phyloP scores from a whole-genome alignment of 768 basidiomycete genomes.

The Boletus pseudopeckii region DNA sequence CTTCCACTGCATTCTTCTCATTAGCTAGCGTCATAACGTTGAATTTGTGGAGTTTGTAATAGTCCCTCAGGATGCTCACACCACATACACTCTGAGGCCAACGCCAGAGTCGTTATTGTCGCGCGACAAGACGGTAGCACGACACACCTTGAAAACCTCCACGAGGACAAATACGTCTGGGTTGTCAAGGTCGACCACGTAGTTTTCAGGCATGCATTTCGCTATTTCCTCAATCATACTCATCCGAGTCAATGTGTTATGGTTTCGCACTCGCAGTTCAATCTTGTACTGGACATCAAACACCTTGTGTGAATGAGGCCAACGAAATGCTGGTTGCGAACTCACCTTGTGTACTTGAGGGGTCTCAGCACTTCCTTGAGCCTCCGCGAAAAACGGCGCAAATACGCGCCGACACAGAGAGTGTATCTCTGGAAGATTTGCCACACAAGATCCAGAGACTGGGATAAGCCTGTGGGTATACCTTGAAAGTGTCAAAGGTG shows the following conservation, averaged over 20 bases:
- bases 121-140: not conserved
- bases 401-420: slow-evolving; percentile 56
- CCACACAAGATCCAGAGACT: slow-evolving; percentile 61
- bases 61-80: slow-evolving; percentile 68
- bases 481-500: slow-evolving; percentile 35
- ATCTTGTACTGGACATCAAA: slow-evolving; percentile 65
- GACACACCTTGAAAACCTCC: slow-evolving; percentile 76
- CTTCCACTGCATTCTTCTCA: slow-evolving; percentile 37
- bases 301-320: not conserved
- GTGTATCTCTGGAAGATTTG: slow-evolving; percentile 68
- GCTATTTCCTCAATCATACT: slow-evolving; percentile 66
- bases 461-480: slow-evolving; percentile 71
- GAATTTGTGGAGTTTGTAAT: slow-evolving; percentile 70
- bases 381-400: slow-evolving; percentile 46
- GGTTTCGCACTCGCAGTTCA: slow-evolving; percentile 72
- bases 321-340: not conserved
- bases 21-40: slow-evolving; percentile 75
- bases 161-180: slow-evolving; percentile 75
- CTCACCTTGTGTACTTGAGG: slow-evolving; percentile 45
- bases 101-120: not conserved
- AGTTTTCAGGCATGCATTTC: slow-evolving; percentile 63
- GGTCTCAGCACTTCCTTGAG: slow-evolving; percentile 26
- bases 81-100: slow-evolving; percentile 66
- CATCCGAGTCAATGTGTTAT: slow-evolving; percentile 61
- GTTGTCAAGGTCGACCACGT: slow-evolving; percentile 62